phyloP scores from a whole-genome alignment of 306 rosid species.

The Corylus avellana region DNA sequence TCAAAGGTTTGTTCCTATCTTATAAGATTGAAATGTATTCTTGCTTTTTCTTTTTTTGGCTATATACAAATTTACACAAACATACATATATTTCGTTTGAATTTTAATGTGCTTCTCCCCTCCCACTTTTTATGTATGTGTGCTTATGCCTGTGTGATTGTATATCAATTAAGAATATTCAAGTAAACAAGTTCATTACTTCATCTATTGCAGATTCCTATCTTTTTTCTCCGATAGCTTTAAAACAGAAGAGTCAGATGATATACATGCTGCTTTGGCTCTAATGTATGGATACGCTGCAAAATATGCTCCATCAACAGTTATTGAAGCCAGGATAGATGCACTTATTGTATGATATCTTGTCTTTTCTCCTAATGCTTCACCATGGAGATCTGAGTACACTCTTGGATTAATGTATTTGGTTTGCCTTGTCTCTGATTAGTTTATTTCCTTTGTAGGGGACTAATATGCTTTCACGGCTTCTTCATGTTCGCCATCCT shows the following conservation, averaged over 20 bases:
- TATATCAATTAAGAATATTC: background rate
- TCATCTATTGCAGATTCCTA: constrained; percentile 67
- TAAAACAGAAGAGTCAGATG: constrained; percentile 86
- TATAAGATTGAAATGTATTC: constrained; percentile 26
- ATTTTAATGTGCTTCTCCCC: background rate
- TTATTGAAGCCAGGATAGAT: constrained; percentile 95
- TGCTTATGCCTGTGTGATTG: background rate
- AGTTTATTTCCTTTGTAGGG: constrained; percentile 55
- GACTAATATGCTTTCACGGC: constrained; percentile 91
- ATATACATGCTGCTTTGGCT: constrained; percentile 97
- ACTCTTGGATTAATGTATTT: background rate
- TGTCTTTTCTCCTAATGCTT: constrained; percentile 29
- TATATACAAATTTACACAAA: constrained; percentile 14
- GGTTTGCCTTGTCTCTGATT: background rate
- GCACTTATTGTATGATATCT: constrained; percentile 88
- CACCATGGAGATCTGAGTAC: constrained; percentile 15
- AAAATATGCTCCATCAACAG: constrained; percentile 96
- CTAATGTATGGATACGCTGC: constrained; percentile 99
- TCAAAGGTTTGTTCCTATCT: constrained; percentile 64
- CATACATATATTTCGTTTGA: background rate
- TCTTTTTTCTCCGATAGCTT: constrained; percentile 83
- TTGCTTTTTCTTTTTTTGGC: constrained; percentile 13
- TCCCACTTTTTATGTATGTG: background rate
- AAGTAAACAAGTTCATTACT: constrained; percentile 6
- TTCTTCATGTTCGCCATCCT: constrained; percentile 88